Base-by-base conservation (phyloP, 169 alveolate species). In the Plasmodium reichenowi region DNA sequence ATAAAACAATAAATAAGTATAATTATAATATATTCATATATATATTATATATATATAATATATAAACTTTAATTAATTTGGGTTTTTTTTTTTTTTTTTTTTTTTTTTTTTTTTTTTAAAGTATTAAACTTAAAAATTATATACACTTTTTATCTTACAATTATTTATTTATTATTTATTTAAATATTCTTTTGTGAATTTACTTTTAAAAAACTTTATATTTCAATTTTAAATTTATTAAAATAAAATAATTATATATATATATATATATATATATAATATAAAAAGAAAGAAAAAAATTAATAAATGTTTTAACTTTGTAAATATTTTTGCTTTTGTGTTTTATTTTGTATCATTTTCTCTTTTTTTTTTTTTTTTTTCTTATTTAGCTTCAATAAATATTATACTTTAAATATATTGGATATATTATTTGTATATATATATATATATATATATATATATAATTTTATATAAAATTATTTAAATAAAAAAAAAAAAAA, bases 311-410 rank as follows among this genome's bases (percentile, higher is more conserved):
- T 74, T 64, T 50, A 63, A 80, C 83, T 29, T 80, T 80, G 83
- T 68, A 80, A 13, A 38, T 67, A 32, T 80, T 67, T 29, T 48
- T 54, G 54, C 70, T 67, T 68, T 50, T 80, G 80, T 67, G 38
- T 63, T 76, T 29, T 74, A 74, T 45, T 17, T 67, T 50, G 29
- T 64, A 32, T 52, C 29, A 32, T 45, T 56, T 22, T 56, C 70
- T 71, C 20, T 78, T 15, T 47, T 48, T 78, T 75, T 56, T 68
- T 80, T 67, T 80, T 64, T 67, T 67, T 62, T 38, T 67, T 58
- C 54, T 56, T 80, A 5, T 29, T 29, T 29, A 29, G 43, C 43
- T 29, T 29, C 43, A 29, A 3, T 29, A 29, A 29, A 29, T 29
- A 29, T 29, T 29, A 29, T 29, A 29, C 43, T 29, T 29, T 29